Conservation (phyloP, 441 rosid genomes). For the Biscutella auriculata region DNA sequence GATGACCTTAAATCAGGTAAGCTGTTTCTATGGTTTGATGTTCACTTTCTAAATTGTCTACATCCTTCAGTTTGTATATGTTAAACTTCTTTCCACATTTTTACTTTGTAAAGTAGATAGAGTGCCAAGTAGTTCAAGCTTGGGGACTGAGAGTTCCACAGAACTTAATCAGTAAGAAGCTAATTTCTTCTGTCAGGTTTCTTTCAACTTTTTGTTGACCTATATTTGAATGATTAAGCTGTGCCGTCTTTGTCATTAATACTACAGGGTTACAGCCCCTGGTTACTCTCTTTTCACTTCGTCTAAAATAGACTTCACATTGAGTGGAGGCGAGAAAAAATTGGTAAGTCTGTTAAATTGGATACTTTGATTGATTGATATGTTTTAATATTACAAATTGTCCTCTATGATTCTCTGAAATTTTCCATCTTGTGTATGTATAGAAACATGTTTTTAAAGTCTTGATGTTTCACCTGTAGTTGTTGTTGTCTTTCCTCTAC, state of each 20-base stretch:
- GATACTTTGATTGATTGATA: constrained; percentile 15
- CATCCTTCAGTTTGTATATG: constrained; percentile 4
- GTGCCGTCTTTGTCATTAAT: constrained; percentile 1
- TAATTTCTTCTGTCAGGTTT: constrained; percentile 26
- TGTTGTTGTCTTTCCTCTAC: not conserved
- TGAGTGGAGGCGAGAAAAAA: constrained; percentile 54
- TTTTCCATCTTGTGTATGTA: not conserved
- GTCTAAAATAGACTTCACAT: constrained; percentile 54
- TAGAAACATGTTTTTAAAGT: not conserved
- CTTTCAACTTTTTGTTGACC: not conserved
- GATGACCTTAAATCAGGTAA: constrained; percentile 60
- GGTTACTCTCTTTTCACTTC: constrained; percentile 41
- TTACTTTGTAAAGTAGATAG: constrained; percentile 20
- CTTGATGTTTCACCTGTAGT: constrained; percentile 7
- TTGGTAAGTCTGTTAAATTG: constrained; percentile 42
- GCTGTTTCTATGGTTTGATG: constrained; percentile 21
- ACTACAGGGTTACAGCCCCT: constrained; percentile 41
- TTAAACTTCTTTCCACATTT: constrained; percentile 13
- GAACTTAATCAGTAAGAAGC: constrained; percentile 26
- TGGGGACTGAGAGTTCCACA: constrained; percentile 35
- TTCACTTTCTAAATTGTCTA: not conserved
- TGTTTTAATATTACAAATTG: not conserved
- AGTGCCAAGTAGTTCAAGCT: constrained; percentile 40
- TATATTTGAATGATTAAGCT: constrained; percentile 9
- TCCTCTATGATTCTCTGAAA: not conserved